Conservation (phyloP, 2,329 filamentous ascomycete genomes). For the Hypoxylon sp. region DNA sequence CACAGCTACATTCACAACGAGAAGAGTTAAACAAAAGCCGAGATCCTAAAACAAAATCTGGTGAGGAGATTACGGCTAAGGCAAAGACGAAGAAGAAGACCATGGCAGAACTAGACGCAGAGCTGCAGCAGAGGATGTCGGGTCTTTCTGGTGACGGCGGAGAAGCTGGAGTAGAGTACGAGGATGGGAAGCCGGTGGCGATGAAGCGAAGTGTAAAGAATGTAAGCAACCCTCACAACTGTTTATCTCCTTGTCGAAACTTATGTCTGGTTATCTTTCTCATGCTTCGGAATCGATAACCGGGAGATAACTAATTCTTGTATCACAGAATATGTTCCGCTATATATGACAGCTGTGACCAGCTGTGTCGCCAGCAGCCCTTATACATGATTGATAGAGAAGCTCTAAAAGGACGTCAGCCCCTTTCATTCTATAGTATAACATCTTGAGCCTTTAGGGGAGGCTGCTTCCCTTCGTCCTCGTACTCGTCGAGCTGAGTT, state of each 20-base stretch:
- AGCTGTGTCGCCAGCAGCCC: neutral
- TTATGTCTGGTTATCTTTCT: neutral
- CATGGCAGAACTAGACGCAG: constrained; percentile 74
- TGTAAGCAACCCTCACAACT: constrained; percentile 14
- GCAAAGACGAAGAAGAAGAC: constrained; percentile 63
- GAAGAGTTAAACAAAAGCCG: neutral
- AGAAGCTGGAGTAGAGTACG: constrained; percentile 79
- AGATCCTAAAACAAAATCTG: neutral
- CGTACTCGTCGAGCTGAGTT: constrained; percentile 55
- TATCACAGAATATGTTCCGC: constrained; percentile 48
- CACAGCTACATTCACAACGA: constrained; percentile 14
- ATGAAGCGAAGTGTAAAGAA: constrained; percentile 82
- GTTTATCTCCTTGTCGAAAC: neutral
- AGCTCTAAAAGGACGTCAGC: neutral
- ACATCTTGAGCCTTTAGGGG: constrained; percentile 48
- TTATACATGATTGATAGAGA: neutral
- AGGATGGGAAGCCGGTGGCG: constrained; percentile 78
- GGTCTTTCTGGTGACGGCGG: constrained; percentile 79
- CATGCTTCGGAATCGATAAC: neutral
- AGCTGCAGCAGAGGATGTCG: constrained; percentile 76
- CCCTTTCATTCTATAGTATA: neutral
- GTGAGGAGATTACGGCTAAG: neutral
- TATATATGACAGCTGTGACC: constrained; percentile 43
- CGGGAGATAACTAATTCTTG: constrained; percentile 1
- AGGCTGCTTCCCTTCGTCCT: constrained; percentile 49